Conservation (phyloP, 2,329 filamentous ascomycete genomes). For the Anisogramma anomala region DNA sequence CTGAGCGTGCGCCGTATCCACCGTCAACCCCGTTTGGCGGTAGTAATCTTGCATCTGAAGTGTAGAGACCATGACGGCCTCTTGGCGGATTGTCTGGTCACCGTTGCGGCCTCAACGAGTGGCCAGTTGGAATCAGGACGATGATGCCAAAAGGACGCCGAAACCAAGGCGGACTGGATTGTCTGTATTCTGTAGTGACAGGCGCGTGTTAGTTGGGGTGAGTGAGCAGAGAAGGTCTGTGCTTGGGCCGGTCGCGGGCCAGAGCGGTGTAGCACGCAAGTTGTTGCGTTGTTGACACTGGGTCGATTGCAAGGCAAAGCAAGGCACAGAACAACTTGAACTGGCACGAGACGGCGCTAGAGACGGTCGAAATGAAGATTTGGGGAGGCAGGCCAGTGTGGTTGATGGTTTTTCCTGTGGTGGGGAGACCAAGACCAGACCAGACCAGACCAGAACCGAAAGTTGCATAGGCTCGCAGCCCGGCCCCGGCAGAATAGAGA, state of each 20-base stretch:
- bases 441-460: conserved; percentile 1
- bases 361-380: neutral
- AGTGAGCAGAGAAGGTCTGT: neutral
- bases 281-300: no score
- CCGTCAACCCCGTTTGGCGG: conserved; percentile 36
- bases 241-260: neutral
- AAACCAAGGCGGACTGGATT: conserved; percentile 1
- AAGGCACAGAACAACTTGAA: neutral
- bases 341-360: conserved; percentile 1
- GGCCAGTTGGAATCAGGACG: conserved; percentile 4
- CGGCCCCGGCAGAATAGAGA: neutral
- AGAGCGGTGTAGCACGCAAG: conserved; percentile 15
- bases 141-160: conserved; percentile 2
- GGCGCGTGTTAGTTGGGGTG: conserved; percentile 5
- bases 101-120: neutral
- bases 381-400: neutral
- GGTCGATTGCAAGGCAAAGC: no score
- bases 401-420: neutral
- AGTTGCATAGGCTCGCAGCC: no score
- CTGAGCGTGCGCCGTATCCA: conserved; percentile 40
- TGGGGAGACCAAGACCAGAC: conserved; percentile 5
- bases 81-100: neutral
- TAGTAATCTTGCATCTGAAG: conserved; percentile 42
- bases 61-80: conserved; percentile 37
- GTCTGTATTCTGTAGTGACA: conserved; percentile 6